Conservation (phyloP, 1,284 basidiomycete genomes). For the Cryptococcus sp. region DNA sequence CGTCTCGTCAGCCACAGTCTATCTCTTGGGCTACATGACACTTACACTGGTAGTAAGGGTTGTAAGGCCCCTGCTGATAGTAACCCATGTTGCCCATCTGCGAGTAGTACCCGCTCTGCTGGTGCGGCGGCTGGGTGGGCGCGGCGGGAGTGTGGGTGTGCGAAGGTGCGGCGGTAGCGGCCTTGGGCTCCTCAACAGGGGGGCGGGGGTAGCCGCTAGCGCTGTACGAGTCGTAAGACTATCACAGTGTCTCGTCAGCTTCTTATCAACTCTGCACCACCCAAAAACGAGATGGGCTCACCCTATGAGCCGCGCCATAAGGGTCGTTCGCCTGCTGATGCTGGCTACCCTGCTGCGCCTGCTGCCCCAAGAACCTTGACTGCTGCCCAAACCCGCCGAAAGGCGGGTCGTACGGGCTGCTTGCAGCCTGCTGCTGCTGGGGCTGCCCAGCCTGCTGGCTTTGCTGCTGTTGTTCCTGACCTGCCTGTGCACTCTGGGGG, state of each 20-base stretch:
- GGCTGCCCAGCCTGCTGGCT: constrained; percentile 22
- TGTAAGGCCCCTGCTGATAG: constrained; percentile 50
- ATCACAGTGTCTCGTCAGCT: background rate
- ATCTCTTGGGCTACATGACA: constrained; percentile 4
- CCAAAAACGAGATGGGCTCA: constrained; percentile 7
- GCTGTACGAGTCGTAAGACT: constrained; percentile 48
- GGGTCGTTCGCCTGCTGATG: constrained; percentile 25
- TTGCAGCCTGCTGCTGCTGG: constrained; percentile 26
- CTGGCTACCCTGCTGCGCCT: constrained; percentile 26
- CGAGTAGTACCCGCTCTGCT: constrained; percentile 48
- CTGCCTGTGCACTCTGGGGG: constrained; percentile 24
- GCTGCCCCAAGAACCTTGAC: constrained; percentile 23
- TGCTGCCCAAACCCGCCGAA: constrained; percentile 23
- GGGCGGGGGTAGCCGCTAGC: constrained; percentile 47
- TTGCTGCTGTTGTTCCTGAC: constrained; percentile 15
- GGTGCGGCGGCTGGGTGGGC: constrained; percentile 42
- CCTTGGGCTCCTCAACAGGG: constrained; percentile 43
- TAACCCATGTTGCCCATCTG: constrained; percentile 47
- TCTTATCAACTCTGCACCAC: background rate
- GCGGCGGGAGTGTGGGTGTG: constrained; percentile 32
- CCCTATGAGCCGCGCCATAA: constrained; percentile 29
- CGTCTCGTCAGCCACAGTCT: constrained; percentile 9
- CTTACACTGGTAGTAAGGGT: constrained; percentile 52
- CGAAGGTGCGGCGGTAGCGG: constrained; percentile 30
- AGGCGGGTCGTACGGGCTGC: constrained; percentile 19